phyloP scores from a whole-genome alignment of 2,329 filamentous ascomycete genomes.

The Arachnopeziza araneosa region DNA sequence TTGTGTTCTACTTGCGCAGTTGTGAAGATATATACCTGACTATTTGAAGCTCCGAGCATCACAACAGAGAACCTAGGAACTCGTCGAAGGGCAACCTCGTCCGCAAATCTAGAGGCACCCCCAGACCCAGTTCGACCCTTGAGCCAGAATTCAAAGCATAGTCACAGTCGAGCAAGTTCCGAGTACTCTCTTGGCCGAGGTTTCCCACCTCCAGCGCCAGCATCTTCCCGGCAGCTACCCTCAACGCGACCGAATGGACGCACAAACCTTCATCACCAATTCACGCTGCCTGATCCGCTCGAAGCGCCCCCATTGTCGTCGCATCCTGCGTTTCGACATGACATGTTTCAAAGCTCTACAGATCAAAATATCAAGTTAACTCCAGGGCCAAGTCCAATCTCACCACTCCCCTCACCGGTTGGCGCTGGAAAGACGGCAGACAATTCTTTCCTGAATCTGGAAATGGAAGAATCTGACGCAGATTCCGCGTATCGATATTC shows the following conservation, averaged over 20 bases:
- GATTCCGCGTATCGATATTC: conserved; percentile 61
- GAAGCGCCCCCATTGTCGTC: conserved; percentile 28
- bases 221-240: conserved; percentile 24
- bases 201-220: conserved; percentile 42
- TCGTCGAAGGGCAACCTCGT: conserved; percentile 41
- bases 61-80: conserved; percentile 33
- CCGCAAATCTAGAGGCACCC: conserved; percentile 53
- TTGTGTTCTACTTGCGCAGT: neutral
- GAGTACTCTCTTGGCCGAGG: conserved; percentile 58
- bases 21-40: neutral
- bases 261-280: conserved; percentile 28
- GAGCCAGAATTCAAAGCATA: conserved; percentile 60
- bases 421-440: conserved; percentile 15
- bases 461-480: conserved; percentile 59
- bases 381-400: conserved; percentile 3
- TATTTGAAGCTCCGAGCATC: conserved; percentile 5
- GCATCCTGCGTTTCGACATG: conserved; percentile 28
- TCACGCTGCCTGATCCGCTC: conserved; percentile 25
- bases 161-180: conserved; percentile 63
- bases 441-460: conserved; percentile 26
- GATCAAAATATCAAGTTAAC: conserved; percentile 12
- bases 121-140: conserved; percentile 47
- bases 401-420: conserved; percentile 15
- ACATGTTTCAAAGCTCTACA: conserved; percentile 18
- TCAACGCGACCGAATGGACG: conserved; percentile 29